Conservation (phyloP, 2,329 filamentous ascomycete genomes). For the Scedosporium aurantiacum region DNA sequence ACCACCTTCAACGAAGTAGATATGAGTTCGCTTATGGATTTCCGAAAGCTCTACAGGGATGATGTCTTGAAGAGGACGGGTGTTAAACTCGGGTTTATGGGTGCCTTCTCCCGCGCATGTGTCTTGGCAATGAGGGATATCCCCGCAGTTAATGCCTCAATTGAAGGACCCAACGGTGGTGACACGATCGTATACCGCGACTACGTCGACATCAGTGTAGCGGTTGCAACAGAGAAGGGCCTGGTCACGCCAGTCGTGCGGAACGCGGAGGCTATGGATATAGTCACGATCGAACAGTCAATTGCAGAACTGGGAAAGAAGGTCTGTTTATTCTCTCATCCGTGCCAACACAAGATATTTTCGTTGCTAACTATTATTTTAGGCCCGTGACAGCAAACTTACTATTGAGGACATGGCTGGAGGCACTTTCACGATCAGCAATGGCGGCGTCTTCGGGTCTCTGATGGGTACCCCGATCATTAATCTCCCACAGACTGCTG, state of each 20-base stretch:
- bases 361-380: neutral
- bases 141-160: constrained; percentile 91
- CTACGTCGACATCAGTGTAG: constrained; percentile 95
- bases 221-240: constrained; percentile 94
- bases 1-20: constrained; percentile 99
- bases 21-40: constrained; percentile 95
- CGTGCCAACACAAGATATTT: neutral
- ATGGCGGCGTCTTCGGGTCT: constrained; percentile 92
- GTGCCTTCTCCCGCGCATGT: constrained; percentile 83
- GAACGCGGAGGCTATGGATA: constrained; percentile 79
- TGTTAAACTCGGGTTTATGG: constrained; percentile 99
- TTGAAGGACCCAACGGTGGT: constrained; percentile 87
- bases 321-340: constrained; percentile 34
- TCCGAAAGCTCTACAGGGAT: constrained; percentile 95
- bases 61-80: constrained; percentile 91
- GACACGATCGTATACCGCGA: constrained; percentile 98
- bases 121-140: constrained; percentile 89
- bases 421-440: constrained; percentile 96
- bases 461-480: constrained; percentile 98
- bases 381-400: constrained; percentile 91
- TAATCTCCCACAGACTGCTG: constrained; percentile 87
- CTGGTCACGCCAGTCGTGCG: constrained; percentile 93
- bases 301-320: constrained; percentile 96
- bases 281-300: constrained; percentile 77
- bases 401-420: constrained; percentile 99